Base-by-base conservation (phyloP, 305 asterid species). In the Fraxinus albicans region DNA sequence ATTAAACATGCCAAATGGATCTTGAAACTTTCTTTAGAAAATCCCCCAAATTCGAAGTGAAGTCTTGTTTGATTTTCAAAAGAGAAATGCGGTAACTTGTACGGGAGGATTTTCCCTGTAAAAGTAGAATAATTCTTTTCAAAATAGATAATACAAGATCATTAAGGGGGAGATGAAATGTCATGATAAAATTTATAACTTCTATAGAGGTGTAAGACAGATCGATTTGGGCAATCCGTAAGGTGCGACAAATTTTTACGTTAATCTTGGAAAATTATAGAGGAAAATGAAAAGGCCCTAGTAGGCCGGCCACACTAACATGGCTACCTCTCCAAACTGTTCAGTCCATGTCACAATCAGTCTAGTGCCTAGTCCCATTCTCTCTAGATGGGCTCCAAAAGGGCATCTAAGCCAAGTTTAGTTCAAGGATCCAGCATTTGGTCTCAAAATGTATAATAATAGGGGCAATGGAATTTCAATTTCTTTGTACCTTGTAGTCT, bases 211-310 rank as follows among this genome's bases (percentile, higher is more conserved):
- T 47, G 6, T 47, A 47, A 47, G 58, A 47, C 0, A 0, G 19
- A 15, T 50, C 19, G 60, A 50, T 50, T 50, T 50, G 19, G 21
- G 21, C 60, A 15, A 15, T 19, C 90, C 90, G 4, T 42, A 42
- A 42, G 17, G 53, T 0, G 53, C 50, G 3, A 42, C 10, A 42
- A 42, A 42, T 42, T 10, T 42, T 42, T 2, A 42, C 10, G 17
- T 2, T 12, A 0, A 42, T 10, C 12, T 42, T 42, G 4, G 10
- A 42, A 42, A 42, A 10, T 10, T 0, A 42, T 10, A 42, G 0
- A 10, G 12, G 53, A 42, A 42, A 10, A 42, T 38, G 42, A 38
- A 7, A 38, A 38, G 1, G 42, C 53, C 53, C 53, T 10, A 2
- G 53, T 10, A 42, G 12, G 44, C 12, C 50, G 9, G 50, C 50